Conservation (phyloP, 208 protist species). For the Acanthamoeba sp. region DNA sequence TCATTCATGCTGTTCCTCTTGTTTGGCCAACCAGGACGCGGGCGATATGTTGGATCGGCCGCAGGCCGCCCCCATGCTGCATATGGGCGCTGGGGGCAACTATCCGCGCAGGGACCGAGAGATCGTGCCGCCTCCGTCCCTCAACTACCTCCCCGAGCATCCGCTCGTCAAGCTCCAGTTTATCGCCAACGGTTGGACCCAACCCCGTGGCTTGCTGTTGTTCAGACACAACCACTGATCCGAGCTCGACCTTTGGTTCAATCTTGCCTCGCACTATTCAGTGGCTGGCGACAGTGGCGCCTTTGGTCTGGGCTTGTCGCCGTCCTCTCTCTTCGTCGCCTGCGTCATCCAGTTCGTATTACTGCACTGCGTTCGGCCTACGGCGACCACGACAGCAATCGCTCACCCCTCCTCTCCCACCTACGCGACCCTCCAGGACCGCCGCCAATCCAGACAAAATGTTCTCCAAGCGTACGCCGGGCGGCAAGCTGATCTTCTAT, state of each 20-base stretch:
- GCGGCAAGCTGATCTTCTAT: constrained; percentile 55
- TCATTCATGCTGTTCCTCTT: too few species aligned
- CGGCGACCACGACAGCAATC: too few species aligned
- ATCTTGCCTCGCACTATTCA: not conserved
- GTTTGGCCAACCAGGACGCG: not conserved
- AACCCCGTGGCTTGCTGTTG: not conserved
- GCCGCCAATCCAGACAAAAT: constrained; percentile 48
- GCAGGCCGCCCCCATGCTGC: not conserved
- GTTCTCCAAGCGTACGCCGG: constrained; percentile 54
- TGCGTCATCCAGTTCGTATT: constrained; percentile 11
- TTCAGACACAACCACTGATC: too few species aligned
- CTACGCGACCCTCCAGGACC: not conserved
- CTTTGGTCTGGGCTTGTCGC: constrained; percentile 31
- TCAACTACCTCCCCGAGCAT: constrained; percentile 30
- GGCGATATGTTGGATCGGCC: not conserved
- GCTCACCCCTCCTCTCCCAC: too few species aligned
- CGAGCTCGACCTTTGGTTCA: too few species aligned
- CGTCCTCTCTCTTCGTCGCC: constrained; percentile 15
- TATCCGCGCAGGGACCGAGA: not conserved
- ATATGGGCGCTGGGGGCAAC: constrained; percentile 22
- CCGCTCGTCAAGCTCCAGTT: constrained; percentile 38
- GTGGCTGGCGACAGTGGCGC: not conserved
- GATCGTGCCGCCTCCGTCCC: not conserved
- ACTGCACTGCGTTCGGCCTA: not conserved
- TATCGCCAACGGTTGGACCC: not conserved